phyloP scores from a whole-genome alignment of 768 basidiomycete genomes.

The Russula virescens region DNA sequence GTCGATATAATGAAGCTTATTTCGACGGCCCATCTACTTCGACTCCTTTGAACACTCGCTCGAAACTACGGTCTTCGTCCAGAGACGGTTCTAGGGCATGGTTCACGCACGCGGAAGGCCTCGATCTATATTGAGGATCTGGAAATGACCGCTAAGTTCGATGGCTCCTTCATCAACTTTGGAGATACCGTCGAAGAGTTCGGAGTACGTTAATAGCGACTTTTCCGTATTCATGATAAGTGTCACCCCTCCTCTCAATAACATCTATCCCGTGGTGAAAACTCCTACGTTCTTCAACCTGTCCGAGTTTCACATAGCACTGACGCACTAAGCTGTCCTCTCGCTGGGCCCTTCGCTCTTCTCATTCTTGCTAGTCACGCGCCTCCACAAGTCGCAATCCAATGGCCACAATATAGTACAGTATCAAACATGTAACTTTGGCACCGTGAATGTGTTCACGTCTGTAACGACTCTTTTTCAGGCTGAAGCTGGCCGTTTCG shows the following conservation, averaged over 20 bases:
- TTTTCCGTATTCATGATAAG: background rate
- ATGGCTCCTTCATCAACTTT: constrained; percentile 13
- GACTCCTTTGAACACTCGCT: constrained; percentile 5
- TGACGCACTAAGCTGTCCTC: background rate
- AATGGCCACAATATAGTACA: background rate
- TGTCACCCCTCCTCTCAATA: too few relatives aligned
- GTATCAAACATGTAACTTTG: constrained; percentile 1
- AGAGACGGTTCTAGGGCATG: constrained; percentile 2
- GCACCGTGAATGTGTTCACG: too few relatives aligned
- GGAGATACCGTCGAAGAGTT: constrained; percentile 4
- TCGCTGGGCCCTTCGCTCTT: background rate
- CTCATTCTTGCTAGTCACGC: background rate
- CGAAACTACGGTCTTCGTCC: constrained; percentile 4
- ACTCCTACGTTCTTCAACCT: background rate
- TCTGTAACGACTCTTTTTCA: background rate
- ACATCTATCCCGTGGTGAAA: background rate
- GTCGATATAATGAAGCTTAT: constrained; percentile 2
- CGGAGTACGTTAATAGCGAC: background rate
- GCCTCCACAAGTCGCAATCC: background rate
- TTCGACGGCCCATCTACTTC: constrained; percentile 2
- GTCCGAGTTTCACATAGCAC: constrained; percentile 4
- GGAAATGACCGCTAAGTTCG: background rate
- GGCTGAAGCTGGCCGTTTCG: too few relatives aligned
- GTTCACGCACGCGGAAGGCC: background rate
- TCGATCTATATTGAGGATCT: background rate